phyloP scores from a whole-genome alignment of 768 basidiomycete genomes.

The Termitomyces sp. region DNA sequence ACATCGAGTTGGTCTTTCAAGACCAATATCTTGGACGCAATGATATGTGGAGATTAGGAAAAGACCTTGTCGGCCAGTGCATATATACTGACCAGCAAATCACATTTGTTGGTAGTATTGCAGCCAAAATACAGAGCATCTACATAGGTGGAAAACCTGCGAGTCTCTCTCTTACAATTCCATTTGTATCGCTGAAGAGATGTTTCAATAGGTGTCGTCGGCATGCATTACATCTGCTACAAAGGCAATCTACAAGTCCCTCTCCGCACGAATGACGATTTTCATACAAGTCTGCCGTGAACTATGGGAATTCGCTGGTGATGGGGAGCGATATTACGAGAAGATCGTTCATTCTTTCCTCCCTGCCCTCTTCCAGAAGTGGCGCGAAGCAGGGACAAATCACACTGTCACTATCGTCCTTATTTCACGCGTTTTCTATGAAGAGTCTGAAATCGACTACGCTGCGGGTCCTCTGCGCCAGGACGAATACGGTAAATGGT shows the following conservation, averaged over 20 bases:
- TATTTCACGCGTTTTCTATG: conserved; percentile 89
- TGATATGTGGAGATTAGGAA: conserved; percentile 95
- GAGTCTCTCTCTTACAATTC: conserved; percentile 12
- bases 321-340: conserved; percentile 93
- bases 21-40: conserved; percentile 94
- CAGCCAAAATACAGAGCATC: conserved; percentile 77
- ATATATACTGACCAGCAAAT: conserved; percentile 83
- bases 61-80: conserved; percentile 74
- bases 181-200: background rate
- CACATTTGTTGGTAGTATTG: conserved; percentile 75
- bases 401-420: conserved; percentile 94
- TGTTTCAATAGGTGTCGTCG: conserved; percentile 58
- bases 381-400: conserved; percentile 80
- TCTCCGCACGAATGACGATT: conserved; percentile 87
- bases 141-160: conserved; percentile 68
- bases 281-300: conserved; percentile 97
- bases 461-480: conserved; percentile 76
- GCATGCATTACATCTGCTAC: conserved; percentile 79
- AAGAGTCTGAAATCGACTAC: conserved; percentile 70
- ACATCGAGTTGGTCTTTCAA: conserved; percentile 87
- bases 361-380: conserved; percentile 80
- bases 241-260: conserved; percentile 82
- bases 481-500: conserved; percentile 74
- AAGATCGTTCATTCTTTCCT: conserved; percentile 98
- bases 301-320: conserved; percentile 94